Evolutionary conservation across 148 eudicot genomes (phyloP).

Genomic region (Talinum fruticosum): DNA sequence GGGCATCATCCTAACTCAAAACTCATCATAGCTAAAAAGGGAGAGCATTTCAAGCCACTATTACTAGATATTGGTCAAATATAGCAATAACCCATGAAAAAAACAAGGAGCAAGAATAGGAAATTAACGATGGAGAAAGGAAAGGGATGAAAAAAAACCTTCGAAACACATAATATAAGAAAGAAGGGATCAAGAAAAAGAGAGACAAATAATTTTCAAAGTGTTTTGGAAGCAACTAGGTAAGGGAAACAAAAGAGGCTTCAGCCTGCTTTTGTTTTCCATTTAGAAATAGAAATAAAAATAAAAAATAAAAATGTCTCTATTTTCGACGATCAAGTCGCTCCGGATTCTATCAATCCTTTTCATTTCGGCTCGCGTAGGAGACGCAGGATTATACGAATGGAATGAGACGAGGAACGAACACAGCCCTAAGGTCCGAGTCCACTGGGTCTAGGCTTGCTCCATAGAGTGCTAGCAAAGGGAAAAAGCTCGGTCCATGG

Average conservation of each 20-base stretch:
- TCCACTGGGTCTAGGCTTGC: not conserved
- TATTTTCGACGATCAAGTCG: not conserved
- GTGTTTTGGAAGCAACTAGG: not conserved
- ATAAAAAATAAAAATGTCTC: not conserved
- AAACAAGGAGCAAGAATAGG: not conserved
- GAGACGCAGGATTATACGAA: not conserved
- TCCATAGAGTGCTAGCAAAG: not conserved
- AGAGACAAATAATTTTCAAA: not conserved
- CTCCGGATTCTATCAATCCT: not conserved
- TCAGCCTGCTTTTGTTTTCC: not conserved
- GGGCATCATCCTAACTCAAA: not conserved
- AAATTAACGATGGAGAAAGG: not conserved
- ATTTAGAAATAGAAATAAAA: not conserved
- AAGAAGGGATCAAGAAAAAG: not conserved
- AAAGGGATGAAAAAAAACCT: not conserved
- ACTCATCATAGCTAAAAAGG: not conserved
- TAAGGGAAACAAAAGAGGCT: not conserved
- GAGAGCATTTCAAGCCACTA: not conserved
- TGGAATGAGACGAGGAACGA: not conserved
- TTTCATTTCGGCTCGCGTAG: not conserved
- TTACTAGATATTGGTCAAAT: not conserved
- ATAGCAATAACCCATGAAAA: not conserved
- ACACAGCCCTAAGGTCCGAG: not conserved
- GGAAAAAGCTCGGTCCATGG: no score
- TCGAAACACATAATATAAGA: not conserved